Percentiles rank a stretch among this genome's conserved stretches.
phyloP scores from a whole-genome alignment of 495 filamentous ascomycete species.

The Apodospora peruviana region DNA sequence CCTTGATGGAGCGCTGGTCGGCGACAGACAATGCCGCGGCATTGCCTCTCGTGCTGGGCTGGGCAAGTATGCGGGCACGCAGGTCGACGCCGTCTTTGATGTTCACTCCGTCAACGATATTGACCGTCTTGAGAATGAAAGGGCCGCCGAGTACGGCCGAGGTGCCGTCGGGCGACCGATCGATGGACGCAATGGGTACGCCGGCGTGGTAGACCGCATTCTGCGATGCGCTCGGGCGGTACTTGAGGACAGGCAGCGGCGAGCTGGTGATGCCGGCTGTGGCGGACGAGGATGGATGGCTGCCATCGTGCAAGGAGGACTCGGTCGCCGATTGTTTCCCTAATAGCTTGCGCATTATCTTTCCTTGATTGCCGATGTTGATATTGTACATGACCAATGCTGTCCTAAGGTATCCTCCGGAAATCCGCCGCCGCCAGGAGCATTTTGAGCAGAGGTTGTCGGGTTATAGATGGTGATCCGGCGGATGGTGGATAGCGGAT shows the following conservation, averaged over 20 bases:
- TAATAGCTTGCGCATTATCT: constrained; percentile 49
- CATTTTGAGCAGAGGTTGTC: background rate
- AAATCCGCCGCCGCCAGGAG: background rate
- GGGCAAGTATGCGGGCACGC: constrained; percentile 65
- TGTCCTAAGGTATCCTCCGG: background rate
- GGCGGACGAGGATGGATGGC: constrained; percentile 1
- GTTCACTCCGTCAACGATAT: constrained; percentile 55
- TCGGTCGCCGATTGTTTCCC: constrained; percentile 38
- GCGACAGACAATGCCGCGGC: constrained; percentile 43
- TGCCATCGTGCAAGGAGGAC: constrained; percentile 25
- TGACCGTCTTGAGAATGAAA: constrained; percentile 79
- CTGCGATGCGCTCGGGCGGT: constrained; percentile 63
- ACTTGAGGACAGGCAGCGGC: constrained; percentile 27
- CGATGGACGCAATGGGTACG: constrained; percentile 67
- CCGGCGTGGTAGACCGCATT: constrained; percentile 68
- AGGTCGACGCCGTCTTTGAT: constrained; percentile 77
- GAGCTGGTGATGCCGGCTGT: constrained; percentile 31
- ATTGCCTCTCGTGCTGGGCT: constrained; percentile 56
- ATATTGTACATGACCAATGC: constrained; percentile 25
- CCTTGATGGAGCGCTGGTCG: constrained; percentile 74
- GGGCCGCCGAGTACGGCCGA: constrained; percentile 76
- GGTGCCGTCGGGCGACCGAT: constrained; percentile 69
- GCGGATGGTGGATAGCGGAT: background rate
- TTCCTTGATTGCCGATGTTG: constrained; percentile 36
- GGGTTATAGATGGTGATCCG: background rate